Evolutionary conservation across 345 rosid species (phyloP), one percentile per base, ranked within the genome.

Genomic region (Hibiscus mutabilis): DNA sequence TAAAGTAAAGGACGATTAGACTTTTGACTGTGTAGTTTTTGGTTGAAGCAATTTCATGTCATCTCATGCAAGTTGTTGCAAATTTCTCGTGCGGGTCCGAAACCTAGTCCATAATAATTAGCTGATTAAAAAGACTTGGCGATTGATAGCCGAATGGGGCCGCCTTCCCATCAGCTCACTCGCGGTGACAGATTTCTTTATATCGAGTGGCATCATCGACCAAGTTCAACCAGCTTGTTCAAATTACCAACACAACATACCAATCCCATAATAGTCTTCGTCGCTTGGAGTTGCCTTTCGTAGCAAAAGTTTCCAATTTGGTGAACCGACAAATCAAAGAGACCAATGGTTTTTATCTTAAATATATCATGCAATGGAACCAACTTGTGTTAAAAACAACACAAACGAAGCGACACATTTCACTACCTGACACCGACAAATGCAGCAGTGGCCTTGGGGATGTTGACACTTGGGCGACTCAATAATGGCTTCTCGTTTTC

Each of bases 1-100:
- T n/a, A n/a, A n/a, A 52, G 5, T 37, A 9, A 18, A 29, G 4
- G 6, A 47, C n/a, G 21, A 51, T n/a, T 51, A 51, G 19, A 5
- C 62, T 51, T 51, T 13, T 33, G 14, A 29, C 11, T 51, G 46
- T 51, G 4, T 31, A 16, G 24, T 22, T 6, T 47, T 53, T 73
- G n/a, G 52, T 51, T 56, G 53, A 53, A 73, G 31, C 9, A 69
- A 16, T 59, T 18, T 25, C 46, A 18, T 55, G 74, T 68, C 67
- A 29, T 58, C 40, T 64, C 69, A 70, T 73, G 73, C 75, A 73
- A 79, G 75, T 76, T 66, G 79, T 12, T 15, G 49, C 3, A 47
- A 47, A 6, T 51, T 51, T 69, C 60, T 78, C 65, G 52, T 6
- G 56, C 35, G 51, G 37, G 56, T 57, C 60, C 31, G 8, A 8